Evolutionary conservation across 148 eudicot genomes (phyloP).

Genomic region (Rhododendron simsii): DNA sequence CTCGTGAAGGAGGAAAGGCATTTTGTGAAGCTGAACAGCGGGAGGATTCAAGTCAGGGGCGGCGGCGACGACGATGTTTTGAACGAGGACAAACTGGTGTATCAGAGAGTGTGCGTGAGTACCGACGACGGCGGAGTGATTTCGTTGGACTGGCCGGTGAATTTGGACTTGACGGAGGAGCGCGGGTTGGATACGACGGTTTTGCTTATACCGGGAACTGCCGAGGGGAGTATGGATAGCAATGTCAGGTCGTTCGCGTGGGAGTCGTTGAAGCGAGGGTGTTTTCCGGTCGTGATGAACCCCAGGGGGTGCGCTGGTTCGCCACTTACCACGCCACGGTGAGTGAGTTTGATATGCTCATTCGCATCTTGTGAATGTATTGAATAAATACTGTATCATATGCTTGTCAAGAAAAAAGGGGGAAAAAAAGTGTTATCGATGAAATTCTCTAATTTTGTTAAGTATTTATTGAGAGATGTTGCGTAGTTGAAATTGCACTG

Average conservation of each 20-base stretch:
- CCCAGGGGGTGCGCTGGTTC: slow-evolving; percentile 95
- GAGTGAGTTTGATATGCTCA: background rate
- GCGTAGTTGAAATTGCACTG: background rate
- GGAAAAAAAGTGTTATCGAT: background rate
- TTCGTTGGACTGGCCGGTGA: slow-evolving; percentile 82
- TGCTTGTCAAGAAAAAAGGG: background rate
- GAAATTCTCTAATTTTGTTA: background rate
- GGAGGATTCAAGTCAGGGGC: slow-evolving; percentile 28
- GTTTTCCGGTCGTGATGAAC: slow-evolving; percentile 89
- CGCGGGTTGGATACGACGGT: slow-evolving; percentile 81
- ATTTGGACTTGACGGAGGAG: slow-evolving; percentile 70
- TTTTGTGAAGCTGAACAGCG: slow-evolving; percentile 57
- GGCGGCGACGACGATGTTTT: slow-evolving; percentile 6
- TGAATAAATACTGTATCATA: background rate
- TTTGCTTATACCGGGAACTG: slow-evolving; percentile 68
- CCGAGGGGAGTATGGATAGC: slow-evolving; percentile 66
- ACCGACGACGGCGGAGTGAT: slow-evolving; percentile 86
- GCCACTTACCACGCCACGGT: slow-evolving; percentile 85
- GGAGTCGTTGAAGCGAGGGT: slow-evolving; percentile 64
- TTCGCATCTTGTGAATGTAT: background rate
- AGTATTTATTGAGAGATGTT: background rate
- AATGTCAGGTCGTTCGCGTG: slow-evolving; percentile 46
- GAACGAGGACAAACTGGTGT: slow-evolving; percentile 34
- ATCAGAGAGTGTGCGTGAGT: slow-evolving; percentile 75
- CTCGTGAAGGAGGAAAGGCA: slow-evolving; percentile 67